These are phyloP conservation scores for Cardiosporidium cionae DNA, from an alignment of 169 alveolate species.

Conservation along the genomic window DNA sequence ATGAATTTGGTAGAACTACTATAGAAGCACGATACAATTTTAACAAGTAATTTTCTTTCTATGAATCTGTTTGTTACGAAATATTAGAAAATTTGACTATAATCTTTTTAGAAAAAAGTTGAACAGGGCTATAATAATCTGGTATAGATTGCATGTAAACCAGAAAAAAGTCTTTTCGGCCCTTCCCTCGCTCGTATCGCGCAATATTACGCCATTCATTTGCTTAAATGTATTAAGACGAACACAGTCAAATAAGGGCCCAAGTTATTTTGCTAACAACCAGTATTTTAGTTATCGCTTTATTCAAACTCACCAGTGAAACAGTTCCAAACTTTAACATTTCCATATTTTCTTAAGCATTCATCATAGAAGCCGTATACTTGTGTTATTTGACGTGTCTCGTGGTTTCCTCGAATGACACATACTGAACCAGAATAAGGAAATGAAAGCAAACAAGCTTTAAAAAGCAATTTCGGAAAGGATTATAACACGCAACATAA, in stretches of 20 bases:
- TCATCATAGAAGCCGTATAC: conserved; percentile 99
- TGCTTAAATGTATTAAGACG: background rate
- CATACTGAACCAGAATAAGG: conserved; percentile 90
- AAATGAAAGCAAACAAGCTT: background rate
- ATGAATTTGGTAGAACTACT: background rate
- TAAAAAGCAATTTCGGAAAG: background rate
- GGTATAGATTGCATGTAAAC: too few species aligned
- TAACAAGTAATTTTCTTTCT: background rate
- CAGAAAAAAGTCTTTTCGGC: background rate
- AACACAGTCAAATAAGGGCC: background rate
- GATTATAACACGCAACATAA: background rate
- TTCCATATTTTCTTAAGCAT: conserved; percentile 94
- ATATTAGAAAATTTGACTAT: too few species aligned
- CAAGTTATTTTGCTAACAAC: too few species aligned
- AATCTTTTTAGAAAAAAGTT: too few species aligned
- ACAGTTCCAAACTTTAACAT: conserved; percentile 40
- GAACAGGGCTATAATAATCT: too few species aligned
- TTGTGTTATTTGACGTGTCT: conserved; percentile 92
- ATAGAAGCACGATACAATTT: background rate
- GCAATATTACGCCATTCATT: background rate
- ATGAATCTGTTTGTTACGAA: background rate
- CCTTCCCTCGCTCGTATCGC: background rate
- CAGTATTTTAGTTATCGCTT: too few species aligned
- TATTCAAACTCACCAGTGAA: conserved; percentile 39
- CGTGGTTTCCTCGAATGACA: conserved; percentile 97